Conservation (phyloP, 441 rosid genomes). For the Adansonia rubrostipa region DNA sequence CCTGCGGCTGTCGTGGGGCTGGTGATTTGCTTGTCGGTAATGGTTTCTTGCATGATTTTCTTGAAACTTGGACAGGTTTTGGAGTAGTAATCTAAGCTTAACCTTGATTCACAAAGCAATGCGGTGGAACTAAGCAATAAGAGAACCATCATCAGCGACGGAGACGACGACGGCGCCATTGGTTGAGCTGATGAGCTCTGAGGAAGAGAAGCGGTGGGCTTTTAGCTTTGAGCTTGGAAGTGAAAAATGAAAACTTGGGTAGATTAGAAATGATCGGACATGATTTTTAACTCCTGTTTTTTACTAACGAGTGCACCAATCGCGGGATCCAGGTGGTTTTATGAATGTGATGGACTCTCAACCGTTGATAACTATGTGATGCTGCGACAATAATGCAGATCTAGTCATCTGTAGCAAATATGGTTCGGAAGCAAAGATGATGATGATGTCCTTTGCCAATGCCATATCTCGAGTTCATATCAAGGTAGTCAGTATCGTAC, state of each 20-base stretch:
- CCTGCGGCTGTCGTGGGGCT: slow-evolving; percentile 71
- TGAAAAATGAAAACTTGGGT: slow-evolving; percentile 17
- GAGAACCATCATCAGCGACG: slow-evolving; percentile 32
- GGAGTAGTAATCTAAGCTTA: slow-evolving; percentile 51
- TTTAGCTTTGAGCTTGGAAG: neutral
- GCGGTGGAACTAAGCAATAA: slow-evolving; percentile 30
- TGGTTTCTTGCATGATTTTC: slow-evolving; percentile 54
- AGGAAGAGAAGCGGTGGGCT: neutral
- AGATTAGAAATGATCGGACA: slow-evolving; percentile 1
- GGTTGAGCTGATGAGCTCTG: neutral
- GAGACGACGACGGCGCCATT: slow-evolving; percentile 30
- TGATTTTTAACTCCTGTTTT: neutral
- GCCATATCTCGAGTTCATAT: too few relatives aligned
- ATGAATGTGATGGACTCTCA: neutral
- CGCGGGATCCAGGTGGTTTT: slow-evolving; percentile 46
- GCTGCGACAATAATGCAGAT: neutral
- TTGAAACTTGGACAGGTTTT: slow-evolving; percentile 57
- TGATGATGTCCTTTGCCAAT: neutral
- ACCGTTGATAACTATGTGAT: neutral
- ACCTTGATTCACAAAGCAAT: slow-evolving; percentile 36
- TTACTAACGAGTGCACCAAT: slow-evolving; percentile 39
- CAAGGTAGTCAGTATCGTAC: too few relatives aligned
- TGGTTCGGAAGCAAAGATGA: neutral
- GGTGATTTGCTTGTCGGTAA: slow-evolving; percentile 66
- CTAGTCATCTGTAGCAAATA: neutral